phyloP scores from a whole-genome alignment of 805 yeast genomes.

The Schwanniomyces sp. region DNA sequence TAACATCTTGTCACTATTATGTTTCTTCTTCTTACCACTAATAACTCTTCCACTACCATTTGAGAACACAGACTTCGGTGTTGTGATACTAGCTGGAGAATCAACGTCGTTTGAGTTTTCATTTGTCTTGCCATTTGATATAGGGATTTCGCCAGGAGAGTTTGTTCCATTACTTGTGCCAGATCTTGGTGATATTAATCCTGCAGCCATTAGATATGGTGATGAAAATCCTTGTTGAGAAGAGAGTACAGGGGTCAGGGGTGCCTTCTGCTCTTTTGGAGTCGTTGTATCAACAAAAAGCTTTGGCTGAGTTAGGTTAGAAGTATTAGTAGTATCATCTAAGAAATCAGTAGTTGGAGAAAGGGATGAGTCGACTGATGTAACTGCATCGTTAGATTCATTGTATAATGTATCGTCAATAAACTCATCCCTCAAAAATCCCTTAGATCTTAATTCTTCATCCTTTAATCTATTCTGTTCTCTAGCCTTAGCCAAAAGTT shows the following conservation, averaged over 20 bases:
- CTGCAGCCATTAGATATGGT: conserved; percentile 67
- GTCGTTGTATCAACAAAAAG: conserved; percentile 32
- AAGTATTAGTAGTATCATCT: conserved; percentile 33
- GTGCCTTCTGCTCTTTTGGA: conserved; percentile 20
- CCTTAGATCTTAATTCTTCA: conserved; percentile 47
- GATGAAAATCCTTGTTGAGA: conserved; percentile 56
- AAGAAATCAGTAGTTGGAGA: conserved; percentile 32
- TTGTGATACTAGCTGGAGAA: conserved; percentile 5
- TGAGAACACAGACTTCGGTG: conserved; percentile 22
- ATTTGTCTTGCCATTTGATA: conserved; percentile 3
- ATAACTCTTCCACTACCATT: conserved; percentile 23
- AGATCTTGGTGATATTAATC: conserved; percentile 53
- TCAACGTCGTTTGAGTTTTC: conserved; percentile 17
- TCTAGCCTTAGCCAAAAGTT: conserved; percentile 76
- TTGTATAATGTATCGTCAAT: conserved; percentile 9
- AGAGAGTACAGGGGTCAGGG: conserved; percentile 37
- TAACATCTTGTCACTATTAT: conserved; percentile 31
- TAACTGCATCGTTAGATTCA: conserved; percentile 19
- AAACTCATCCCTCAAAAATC: conserved; percentile 26
- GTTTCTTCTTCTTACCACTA: conserved; percentile 20
- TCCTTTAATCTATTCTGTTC: conserved; percentile 65
- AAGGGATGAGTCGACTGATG: conserved; percentile 25
- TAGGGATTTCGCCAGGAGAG: conserved; percentile 14
- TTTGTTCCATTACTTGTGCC: conserved; percentile 15
- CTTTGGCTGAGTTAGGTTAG: conserved; percentile 21